Base-by-base conservation (phyloP, 2,329 filamentous ascomycete genomes). In the Grosmannia serpens region DNA sequence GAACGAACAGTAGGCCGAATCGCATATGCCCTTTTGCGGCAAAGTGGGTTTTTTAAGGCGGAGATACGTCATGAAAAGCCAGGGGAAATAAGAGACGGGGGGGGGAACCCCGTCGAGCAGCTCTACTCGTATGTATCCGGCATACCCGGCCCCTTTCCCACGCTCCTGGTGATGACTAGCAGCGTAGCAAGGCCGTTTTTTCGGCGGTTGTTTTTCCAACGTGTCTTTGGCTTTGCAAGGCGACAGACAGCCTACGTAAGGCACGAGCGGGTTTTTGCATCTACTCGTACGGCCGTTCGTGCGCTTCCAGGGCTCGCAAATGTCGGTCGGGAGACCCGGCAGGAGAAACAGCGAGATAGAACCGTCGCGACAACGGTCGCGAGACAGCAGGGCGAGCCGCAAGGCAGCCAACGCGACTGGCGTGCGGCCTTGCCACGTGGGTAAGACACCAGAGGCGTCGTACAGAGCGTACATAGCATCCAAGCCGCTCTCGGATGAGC, bases 41-140 rank as follows among this genome's bases (percentile, higher is more conserved):
- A 26, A 29, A 50, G 47, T 50, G 47, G 47, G 47, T 15, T 53
- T 27, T 54, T 13, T 51, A 10, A 6, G n/a, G 52, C 52, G 52
- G 52, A 54, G 52, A 55, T 55, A 55, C 53, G 53, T 55, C 53
- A 55, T 54, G 52, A 35, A 24, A 27, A 27, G 35, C 52, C 44
- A 26, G 53, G 53, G 53, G 24, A 47, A 55, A 22, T 29, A 55
- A 47, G 29, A 27, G 38, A 33, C 26, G 2, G 38, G 53, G 53
- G n/a, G 31, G 51, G 51, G 6, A 29, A 17, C 47, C 24, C 47
- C n/a, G 26, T 55, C 38, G 9, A 46, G 13, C 35, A 55, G 26
- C 26, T n/a, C 20, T 22, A n/a, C n/a, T n/a, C 29, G 15, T 7
- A 17, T 33, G 35, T 53, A 53, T 33, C 53, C 53, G 53, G 53